phyloP scores from a whole-genome alignment of 257 asterid species.

The Parsonsia alboflavescens region DNA sequence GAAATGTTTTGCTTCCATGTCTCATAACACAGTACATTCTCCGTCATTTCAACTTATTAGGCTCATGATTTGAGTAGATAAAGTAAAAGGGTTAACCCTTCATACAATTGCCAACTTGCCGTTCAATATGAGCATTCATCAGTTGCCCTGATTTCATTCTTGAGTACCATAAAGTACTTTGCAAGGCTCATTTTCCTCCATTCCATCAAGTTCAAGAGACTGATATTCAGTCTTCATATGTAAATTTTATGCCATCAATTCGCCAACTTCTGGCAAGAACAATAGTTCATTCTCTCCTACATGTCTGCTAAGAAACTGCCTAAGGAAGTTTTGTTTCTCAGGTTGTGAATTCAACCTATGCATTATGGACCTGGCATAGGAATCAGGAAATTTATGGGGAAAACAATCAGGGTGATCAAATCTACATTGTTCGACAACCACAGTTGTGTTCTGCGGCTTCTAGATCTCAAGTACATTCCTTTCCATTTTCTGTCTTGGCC shows the following conservation, averaged over 20 bases:
- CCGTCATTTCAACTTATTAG: not conserved
- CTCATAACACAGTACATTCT: too few species aligned
- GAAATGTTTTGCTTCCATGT: not conserved
- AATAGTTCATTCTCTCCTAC: not conserved
- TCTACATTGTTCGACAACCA: conserved; percentile 81
- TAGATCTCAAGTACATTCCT: conserved; percentile 25
- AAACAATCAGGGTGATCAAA: conserved; percentile 61
- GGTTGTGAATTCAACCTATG: conserved; percentile 71
- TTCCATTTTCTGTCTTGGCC: not conserved
- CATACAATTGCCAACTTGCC: not conserved
- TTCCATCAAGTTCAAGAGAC: not conserved
- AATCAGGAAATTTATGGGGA: conserved; percentile 63
- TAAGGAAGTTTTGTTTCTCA: conserved; percentile 13
- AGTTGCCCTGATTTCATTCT: not conserved
- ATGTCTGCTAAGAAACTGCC: not conserved
- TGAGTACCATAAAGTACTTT: not conserved
- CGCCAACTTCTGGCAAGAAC: not conserved
- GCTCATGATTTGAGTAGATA: not conserved
- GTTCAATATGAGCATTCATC: too few species aligned
- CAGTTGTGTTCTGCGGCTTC: conserved; percentile 38
- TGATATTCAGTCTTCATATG: not conserved
- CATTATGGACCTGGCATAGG: conserved; percentile 96
- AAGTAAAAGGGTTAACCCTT: not conserved
- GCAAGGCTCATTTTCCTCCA: not conserved
- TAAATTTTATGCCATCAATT: not conserved